Evolutionary conservation across 2,329 filamentous ascomycete genomes (phyloP).

Genomic region (Apiospora malaysiana): DNA sequence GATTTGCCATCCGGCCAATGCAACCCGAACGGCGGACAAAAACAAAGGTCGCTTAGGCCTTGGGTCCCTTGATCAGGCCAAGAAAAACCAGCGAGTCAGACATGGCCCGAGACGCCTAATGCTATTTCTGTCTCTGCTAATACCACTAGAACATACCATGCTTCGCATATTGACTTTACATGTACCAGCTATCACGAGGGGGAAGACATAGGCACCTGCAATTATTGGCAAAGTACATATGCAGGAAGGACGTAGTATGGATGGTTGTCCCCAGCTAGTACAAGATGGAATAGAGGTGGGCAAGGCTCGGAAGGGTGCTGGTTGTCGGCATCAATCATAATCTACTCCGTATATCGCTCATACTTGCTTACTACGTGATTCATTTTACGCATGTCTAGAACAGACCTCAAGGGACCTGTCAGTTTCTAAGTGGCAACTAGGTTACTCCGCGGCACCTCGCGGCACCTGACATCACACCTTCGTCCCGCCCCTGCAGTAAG

Average conservation of each 20-base stretch:
- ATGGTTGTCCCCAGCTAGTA: neutral
- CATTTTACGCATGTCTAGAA: neutral
- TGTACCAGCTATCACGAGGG: neutral
- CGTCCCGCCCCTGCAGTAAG: neutral
- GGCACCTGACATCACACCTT: conserved; percentile 13
- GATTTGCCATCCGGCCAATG: neutral
- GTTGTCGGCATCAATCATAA: neutral
- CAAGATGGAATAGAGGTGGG: neutral
- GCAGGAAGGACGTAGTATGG: neutral
- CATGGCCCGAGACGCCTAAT: neutral
- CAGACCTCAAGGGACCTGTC: neutral
- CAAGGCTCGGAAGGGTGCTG: neutral
- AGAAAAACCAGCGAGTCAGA: neutral
- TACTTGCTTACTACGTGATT: too few species aligned
- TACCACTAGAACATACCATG: neutral
- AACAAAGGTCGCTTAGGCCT: neutral
- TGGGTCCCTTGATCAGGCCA: neutral
- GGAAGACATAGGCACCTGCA: neutral
- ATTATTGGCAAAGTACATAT: neutral
- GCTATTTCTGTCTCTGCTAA: neutral
- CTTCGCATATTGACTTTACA: neutral
- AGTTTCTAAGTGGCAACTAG: conserved; percentile 1
- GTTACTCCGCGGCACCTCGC: neutral
- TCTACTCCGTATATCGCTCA: neutral
- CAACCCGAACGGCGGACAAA: neutral